Evolutionary conservation across 495 filamentous ascomycete species (phyloP).

Genomic region (Xylaria cubensis): DNA sequence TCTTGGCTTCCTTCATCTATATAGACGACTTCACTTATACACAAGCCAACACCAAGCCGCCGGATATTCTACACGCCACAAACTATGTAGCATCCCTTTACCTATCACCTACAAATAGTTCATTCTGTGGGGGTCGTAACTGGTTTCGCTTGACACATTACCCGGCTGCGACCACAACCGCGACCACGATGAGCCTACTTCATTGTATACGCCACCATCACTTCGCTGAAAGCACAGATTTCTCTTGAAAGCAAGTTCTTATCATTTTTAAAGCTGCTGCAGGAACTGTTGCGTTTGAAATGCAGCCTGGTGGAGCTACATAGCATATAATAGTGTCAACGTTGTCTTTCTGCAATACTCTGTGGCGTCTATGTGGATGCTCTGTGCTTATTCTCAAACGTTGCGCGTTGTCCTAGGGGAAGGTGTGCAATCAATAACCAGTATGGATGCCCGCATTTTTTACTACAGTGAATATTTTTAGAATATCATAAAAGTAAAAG

Average conservation of each 20-base stretch:
- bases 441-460: too few relatives aligned
- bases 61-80: neutral
- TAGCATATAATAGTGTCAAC: too few relatives aligned
- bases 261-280: neutral
- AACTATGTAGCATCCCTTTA: neutral
- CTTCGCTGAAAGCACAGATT: neutral
- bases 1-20: neutral
- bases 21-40: neutral
- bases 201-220: neutral
- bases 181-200: neutral
- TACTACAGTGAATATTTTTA: too few relatives aligned
- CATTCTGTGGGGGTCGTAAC: neutral
- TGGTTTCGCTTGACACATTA: slow-evolving; percentile 4
- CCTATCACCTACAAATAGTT: neutral
- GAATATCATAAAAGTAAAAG: too few relatives aligned
- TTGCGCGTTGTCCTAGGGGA: too few relatives aligned
- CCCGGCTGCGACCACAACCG: slow-evolving; percentile 3
- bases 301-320: neutral
- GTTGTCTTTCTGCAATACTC: too few relatives aligned
- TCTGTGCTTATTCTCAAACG: too few relatives aligned
- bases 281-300: neutral
- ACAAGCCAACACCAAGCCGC: neutral
- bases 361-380: too few relatives aligned
- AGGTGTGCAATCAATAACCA: too few relatives aligned
- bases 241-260: neutral